These are phyloP conservation scores for Starmerella vitae DNA, from an alignment of 805 yeast genomes.

Conservation along the genomic window DNA sequence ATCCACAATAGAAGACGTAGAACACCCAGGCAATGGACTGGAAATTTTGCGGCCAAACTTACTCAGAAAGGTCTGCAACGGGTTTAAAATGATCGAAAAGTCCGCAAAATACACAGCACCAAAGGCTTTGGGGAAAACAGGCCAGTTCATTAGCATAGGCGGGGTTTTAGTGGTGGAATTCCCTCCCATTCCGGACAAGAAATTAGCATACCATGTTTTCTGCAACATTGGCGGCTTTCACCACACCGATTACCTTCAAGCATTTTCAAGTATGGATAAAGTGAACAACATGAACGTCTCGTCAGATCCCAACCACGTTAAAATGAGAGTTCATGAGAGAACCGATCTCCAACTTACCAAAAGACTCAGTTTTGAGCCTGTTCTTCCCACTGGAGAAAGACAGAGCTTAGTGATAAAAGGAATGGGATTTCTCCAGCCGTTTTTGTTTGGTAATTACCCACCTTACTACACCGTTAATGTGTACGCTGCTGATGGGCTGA, in stretches of 20 bases:
- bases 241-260: conserved; percentile 15
- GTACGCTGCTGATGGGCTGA: conserved; percentile 20
- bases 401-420: conserved; percentile 23
- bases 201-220: conserved; percentile 23
- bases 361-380: conserved; percentile 3
- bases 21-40: not conserved
- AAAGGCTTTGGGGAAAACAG: conserved; percentile 22
- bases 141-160: conserved; percentile 27
- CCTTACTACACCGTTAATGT: conserved; percentile 19
- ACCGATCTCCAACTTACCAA: conserved; percentile 5
- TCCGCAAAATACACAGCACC: conserved; percentile 18
- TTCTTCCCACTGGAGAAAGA: conserved; percentile 17
- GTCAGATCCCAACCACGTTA: conserved; percentile 14
- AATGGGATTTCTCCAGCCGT: conserved; percentile 26
- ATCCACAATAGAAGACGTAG: conserved; percentile 17
- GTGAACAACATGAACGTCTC: conserved; percentile 14
- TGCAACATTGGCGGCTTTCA: conserved; percentile 21
- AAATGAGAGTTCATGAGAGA: conserved; percentile 20
- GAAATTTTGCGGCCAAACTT: conserved; percentile 12
- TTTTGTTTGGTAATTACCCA: conserved; percentile 24
- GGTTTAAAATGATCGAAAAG: conserved; percentile 18
- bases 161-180: conserved; percentile 25
- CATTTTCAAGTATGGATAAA: conserved; percentile 19
- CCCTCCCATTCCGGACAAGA: conserved; percentile 15
- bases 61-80: conserved; percentile 20